A percentile compares a stretch with the other conserved stretches of the same genome.
Conservation (phyloP, 192 early-diverging fungal genomes). For the Entomortierella beljakovae region DNA sequence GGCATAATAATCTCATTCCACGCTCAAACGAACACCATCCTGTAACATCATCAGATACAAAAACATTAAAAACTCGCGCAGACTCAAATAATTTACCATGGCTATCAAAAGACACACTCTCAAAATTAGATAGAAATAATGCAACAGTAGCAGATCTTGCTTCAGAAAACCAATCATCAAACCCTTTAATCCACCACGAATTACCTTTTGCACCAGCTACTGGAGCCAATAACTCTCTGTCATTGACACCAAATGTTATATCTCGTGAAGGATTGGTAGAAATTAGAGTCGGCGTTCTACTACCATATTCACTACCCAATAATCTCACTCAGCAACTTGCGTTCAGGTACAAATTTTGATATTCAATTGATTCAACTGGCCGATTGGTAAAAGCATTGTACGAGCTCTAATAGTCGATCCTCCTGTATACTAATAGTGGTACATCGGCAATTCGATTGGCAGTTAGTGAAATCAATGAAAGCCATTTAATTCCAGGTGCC, state of each 20-base stretch:
- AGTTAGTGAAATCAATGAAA: constrained; percentile 59
- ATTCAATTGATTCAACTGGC: no score
- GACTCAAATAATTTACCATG: background rate
- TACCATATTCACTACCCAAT: constrained; percentile 39
- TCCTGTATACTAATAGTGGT: constrained; percentile 39
- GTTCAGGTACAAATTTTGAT: constrained; percentile 35
- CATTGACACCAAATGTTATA: constrained; percentile 28
- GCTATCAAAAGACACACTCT: background rate
- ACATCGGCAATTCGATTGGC: constrained; percentile 64
- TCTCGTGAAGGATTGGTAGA: constrained; percentile 21
- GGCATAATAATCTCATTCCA: no score
- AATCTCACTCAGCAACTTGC: constrained; percentile 42
- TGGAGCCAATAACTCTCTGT: constrained; percentile 38
- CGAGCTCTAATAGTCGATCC: no score
- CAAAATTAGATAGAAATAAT: background rate
- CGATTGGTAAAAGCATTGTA: no score
- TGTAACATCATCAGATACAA: background rate
- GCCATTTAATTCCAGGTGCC: constrained; percentile 58
- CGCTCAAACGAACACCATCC: background rate
- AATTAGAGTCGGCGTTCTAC: constrained; percentile 30
- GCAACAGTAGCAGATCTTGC: background rate
- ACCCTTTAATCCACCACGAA: no score
- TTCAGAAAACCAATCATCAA: background rate
- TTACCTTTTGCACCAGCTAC: constrained; percentile 40
- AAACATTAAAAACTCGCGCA: no score